phyloP scores from a whole-genome alignment of 495 filamentous ascomycete species.

The Collariella sp. region DNA sequence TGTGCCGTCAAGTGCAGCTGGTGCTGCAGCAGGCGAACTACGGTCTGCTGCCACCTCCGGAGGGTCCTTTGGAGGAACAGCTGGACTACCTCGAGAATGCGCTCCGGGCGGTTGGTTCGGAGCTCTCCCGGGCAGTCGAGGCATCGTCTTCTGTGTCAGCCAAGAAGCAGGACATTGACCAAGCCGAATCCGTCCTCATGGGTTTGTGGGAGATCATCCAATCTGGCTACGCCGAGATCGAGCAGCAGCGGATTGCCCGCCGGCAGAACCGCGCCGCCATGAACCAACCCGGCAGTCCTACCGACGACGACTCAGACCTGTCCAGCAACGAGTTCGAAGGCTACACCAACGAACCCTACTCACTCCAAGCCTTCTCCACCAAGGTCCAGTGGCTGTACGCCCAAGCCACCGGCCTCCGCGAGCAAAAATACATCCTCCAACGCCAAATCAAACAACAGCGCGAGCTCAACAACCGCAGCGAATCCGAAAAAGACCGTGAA shows the following conservation, averaged over 20 bases:
- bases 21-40: slow-evolving; percentile 23
- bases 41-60: slow-evolving; percentile 23
- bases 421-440: slow-evolving; percentile 76
- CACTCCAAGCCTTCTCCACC: slow-evolving; percentile 56
- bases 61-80: slow-evolving; percentile 28
- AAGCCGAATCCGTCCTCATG: slow-evolving; percentile 52
- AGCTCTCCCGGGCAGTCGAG: slow-evolving; percentile 26
- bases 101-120: slow-evolving; percentile 25
- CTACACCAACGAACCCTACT: slow-evolving; percentile 51
- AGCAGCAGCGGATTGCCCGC: slow-evolving; percentile 44
- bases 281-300: slow-evolving; percentile 31
- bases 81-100: slow-evolving; percentile 35
- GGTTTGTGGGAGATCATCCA: slow-evolving; percentile 68
- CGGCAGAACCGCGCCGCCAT: slow-evolving; percentile 38
- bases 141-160: slow-evolving; percentile 18
- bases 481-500: slow-evolving; percentile 52
- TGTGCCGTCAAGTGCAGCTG: slow-evolving; percentile 28
- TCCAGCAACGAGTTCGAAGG: slow-evolving; percentile 42
- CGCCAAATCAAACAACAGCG: slow-evolving; percentile 89
- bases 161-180: slow-evolving; percentile 37
- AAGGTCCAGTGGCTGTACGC: slow-evolving; percentile 70
- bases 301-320: slow-evolving; percentile 39
- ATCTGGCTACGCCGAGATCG: slow-evolving; percentile 51
- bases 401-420: slow-evolving; percentile 55
- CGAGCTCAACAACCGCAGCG: slow-evolving; percentile 65